Evolutionary conservation across 2,329 filamentous ascomycete species (phyloP).

Genomic region (Beauveria rudraprayagi): DNA sequence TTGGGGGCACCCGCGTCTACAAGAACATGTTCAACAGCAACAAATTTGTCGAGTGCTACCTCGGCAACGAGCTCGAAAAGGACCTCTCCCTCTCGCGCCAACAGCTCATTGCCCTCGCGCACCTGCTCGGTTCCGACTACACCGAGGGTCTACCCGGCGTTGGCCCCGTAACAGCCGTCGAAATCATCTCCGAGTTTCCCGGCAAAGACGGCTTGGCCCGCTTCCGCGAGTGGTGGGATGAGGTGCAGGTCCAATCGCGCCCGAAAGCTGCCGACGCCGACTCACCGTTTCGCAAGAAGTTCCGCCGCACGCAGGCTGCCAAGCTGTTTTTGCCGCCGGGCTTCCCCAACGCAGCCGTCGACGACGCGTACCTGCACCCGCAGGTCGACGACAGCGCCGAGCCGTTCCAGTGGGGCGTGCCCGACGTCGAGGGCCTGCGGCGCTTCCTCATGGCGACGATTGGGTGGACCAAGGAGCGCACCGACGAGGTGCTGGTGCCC

Average conservation of each 20-base stretch:
- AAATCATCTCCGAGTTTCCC: slow-evolving; percentile 87
- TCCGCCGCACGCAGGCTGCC: slow-evolving; percentile 66
- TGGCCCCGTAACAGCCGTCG: slow-evolving; percentile 87
- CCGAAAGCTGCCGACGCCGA: slow-evolving; percentile 52
- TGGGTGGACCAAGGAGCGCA: slow-evolving; percentile 85
- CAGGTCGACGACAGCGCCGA: slow-evolving; percentile 76
- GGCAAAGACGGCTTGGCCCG: slow-evolving; percentile 51
- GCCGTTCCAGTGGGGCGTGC: slow-evolving; percentile 89
- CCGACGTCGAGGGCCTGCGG: slow-evolving; percentile 78
- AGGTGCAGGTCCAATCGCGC: slow-evolving; percentile 62
- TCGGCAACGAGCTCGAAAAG: slow-evolving; percentile 72
- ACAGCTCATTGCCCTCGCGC: slow-evolving; percentile 82
- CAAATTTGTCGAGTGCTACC: slow-evolving; percentile 96
- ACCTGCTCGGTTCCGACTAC: slow-evolving; percentile 89
- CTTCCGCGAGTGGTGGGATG: slow-evolving; percentile 83
- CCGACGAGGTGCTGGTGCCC: slow-evolving; percentile 90
- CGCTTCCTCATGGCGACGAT: slow-evolving; percentile 85
- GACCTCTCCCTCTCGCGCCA: slow-evolving; percentile 82
- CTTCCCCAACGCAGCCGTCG: slow-evolving; percentile 74
- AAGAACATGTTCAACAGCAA: slow-evolving; percentile 99
- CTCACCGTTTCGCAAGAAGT: slow-evolving; percentile 72
- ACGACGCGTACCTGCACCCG: slow-evolving; percentile 74
- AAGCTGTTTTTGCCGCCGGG: slow-evolving; percentile 78
- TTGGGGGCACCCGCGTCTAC: slow-evolving; percentile 92
- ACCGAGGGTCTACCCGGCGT: slow-evolving; percentile 86